A percentile compares a stretch with the other conserved stretches of the same genome.
Conservation (phyloP, 2,329 filamentous ascomycete species). For the Colletotrichum scovillei region DNA sequence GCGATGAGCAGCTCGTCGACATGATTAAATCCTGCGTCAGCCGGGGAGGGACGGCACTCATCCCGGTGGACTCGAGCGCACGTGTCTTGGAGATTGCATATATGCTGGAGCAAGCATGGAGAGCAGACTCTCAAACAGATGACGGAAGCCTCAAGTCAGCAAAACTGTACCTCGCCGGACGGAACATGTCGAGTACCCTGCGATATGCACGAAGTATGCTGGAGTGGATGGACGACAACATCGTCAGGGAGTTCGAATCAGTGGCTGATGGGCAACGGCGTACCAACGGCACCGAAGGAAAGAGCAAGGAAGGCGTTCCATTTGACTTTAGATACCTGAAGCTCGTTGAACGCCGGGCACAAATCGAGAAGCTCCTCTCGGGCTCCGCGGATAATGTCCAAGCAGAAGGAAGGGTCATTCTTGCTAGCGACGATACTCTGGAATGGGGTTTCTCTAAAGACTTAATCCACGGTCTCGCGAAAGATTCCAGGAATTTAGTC, state of each 20-base stretch:
- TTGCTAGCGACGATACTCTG: conserved; percentile 89
- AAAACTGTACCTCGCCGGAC: conserved; percentile 84
- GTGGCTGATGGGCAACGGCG: conserved; percentile 65
- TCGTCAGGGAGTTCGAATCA: conserved; percentile 91
- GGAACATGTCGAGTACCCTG: conserved; percentile 88
- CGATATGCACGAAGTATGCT: conserved; percentile 94
- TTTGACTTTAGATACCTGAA: conserved; percentile 92
- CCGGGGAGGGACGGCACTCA: conserved; percentile 89
- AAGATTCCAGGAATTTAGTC: conserved; percentile 83
- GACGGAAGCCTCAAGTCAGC: conserved; percentile 64
- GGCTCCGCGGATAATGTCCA: conserved; percentile 54
- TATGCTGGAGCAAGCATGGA: conserved; percentile 92
- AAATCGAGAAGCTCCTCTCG: conserved; percentile 77
- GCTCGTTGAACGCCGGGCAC: conserved; percentile 83
- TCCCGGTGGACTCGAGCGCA: conserved; percentile 96
- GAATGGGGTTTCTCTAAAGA: conserved; percentile 97
- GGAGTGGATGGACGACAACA: conserved; percentile 98
- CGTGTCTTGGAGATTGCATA: conserved; percentile 92
- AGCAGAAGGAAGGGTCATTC: conserved; percentile 76
- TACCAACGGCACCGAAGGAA: conserved; percentile 58
- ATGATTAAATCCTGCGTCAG: conserved; percentile 83
- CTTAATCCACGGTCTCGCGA: conserved; percentile 78
- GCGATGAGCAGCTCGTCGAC: conserved; percentile 87
- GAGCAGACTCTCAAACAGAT: conserved; percentile 67
- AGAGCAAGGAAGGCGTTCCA: conserved; percentile 71